Conservation (phyloP, 2,329 filamentous ascomycete species). For the Exophiala phaeomuriformis region DNA sequence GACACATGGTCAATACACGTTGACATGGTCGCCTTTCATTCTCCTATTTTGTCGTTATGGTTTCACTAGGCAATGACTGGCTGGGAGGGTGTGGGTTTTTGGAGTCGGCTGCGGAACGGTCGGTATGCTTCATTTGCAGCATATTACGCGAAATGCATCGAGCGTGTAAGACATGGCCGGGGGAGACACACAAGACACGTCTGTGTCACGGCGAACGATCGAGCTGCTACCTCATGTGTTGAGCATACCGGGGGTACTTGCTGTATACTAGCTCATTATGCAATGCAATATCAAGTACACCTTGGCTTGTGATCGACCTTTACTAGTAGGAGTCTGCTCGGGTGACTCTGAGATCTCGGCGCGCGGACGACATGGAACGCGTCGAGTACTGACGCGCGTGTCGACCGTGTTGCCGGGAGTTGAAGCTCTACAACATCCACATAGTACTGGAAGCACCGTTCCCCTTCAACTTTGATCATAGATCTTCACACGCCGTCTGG, state of each 20-base stretch:
- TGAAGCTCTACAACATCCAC: no score
- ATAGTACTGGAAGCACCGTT: no score
- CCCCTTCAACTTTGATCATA: no score
- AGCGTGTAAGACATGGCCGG: background rate
- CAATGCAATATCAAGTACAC: conserved; percentile 18
- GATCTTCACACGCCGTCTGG: no score
- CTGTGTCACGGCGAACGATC: background rate
- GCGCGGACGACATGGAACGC: no score
- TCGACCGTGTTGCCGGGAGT: no score
- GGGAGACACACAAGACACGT: background rate
- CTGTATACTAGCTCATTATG: conserved; percentile 25
- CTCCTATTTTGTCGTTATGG: conserved; percentile 19
- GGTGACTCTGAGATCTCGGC: background rate
- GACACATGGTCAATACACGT: background rate
- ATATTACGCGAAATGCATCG: conserved; percentile 5
- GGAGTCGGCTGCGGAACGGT: conserved; percentile 18
- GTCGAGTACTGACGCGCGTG: no score
- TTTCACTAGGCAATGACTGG: conserved; percentile 20
- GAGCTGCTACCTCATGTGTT: conserved; percentile 19
- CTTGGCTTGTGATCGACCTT: background rate
- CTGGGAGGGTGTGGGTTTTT: conserved; percentile 20
- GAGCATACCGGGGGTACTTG: conserved; percentile 16
- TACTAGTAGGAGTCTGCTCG: background rate
- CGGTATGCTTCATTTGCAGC: conserved; percentile 18
- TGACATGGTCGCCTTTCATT: conserved; percentile 9